Base-by-base conservation (phyloP, 1,139 yeast species). In the Sugiyamaella grinbergsii region DNA sequence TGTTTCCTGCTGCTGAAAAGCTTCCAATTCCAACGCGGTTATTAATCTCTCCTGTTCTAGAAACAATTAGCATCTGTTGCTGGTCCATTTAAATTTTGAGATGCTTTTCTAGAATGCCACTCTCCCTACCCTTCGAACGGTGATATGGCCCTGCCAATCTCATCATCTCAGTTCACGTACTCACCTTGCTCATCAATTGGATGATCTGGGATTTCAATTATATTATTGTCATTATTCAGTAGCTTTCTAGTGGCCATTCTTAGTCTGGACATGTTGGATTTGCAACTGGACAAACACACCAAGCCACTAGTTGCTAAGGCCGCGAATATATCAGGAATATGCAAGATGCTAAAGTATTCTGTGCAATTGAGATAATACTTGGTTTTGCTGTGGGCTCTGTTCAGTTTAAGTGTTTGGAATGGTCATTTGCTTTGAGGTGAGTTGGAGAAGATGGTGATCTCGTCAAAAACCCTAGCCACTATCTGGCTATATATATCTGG, bases 31-130 rank as follows among this genome's bases (percentile, higher is more conserved):
- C 50, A 69, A 57, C 24, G 56, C 55, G 8, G 46, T 50, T 4
- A 69, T 51, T 29, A 67, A 51, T 32, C 59, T 58, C 43, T 68
- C 66, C 53, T 69, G 72, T 46, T 64, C 66, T 56, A 19, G 8
- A 29, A 18, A 41, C 18, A 24, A 29, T 41, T 41, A 42, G 42
- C 15, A 7, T 33, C 18, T 11, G n/a, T n/a, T n/a, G n/a, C n/a
- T n/a, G n/a, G n/a, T n/a, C n/a, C n/a, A n/a, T n/a, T n/a, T n/a
- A n/a, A n/a, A n/a, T n/a, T n/a, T n/a, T n/a, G n/a, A n/a, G n/a
- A n/a, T n/a, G n/a, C n/a, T n/a, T n/a, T n/a, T n/a, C n/a, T n/a
- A n/a, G n/a, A 24, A 24, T 24, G 10, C 28, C 28, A 10, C 8
- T 24, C 28, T 6, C 10, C 28, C 10, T 24, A 10, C 28, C 28